phyloP scores from a whole-genome alignment of 805 yeast species.

The Brettanomyces custersianus region DNA sequence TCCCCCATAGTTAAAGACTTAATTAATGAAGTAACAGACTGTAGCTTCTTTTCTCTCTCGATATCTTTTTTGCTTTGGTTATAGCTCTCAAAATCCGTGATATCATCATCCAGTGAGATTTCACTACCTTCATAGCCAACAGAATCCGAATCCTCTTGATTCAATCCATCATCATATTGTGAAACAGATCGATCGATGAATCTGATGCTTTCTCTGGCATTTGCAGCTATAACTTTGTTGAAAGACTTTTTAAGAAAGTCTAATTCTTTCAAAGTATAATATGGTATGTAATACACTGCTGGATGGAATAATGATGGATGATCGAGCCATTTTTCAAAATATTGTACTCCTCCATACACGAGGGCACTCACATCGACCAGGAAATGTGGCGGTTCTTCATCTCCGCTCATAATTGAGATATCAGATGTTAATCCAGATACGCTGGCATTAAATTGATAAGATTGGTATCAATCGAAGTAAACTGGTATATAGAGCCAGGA shows the following conservation, averaged over 20 bases:
- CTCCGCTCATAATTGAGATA: slow-evolving; percentile 1
- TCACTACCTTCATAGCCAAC: neutral
- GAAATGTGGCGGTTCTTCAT: slow-evolving; percentile 23
- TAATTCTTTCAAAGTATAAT: slow-evolving; percentile 50
- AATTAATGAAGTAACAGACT: neutral
- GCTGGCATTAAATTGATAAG: too few relatives aligned
- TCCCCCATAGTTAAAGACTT: neutral
- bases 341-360: slow-evolving; percentile 55
- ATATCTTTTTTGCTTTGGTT: slow-evolving; percentile 8
- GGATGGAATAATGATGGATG: slow-evolving; percentile 19
- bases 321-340: slow-evolving; percentile 51
- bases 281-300: slow-evolving; percentile 40
- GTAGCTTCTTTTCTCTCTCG: slow-evolving; percentile 1
- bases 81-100: slow-evolving; percentile 16
- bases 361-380: slow-evolving; percentile 63
- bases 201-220: slow-evolving; percentile 55
- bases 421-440: too few relatives aligned
- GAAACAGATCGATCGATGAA: slow-evolving; percentile 39
- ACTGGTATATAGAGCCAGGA: too few relatives aligned
- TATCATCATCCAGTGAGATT: slow-evolving; percentile 2
- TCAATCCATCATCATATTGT: slow-evolving; percentile 5
- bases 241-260: slow-evolving; percentile 48
- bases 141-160: neutral
- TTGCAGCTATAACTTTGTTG: slow-evolving; percentile 44
- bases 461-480: too few relatives aligned